Base-by-base conservation (phyloP, 352 stramenopile genomes). In the Pythium phragmitis region DNA sequence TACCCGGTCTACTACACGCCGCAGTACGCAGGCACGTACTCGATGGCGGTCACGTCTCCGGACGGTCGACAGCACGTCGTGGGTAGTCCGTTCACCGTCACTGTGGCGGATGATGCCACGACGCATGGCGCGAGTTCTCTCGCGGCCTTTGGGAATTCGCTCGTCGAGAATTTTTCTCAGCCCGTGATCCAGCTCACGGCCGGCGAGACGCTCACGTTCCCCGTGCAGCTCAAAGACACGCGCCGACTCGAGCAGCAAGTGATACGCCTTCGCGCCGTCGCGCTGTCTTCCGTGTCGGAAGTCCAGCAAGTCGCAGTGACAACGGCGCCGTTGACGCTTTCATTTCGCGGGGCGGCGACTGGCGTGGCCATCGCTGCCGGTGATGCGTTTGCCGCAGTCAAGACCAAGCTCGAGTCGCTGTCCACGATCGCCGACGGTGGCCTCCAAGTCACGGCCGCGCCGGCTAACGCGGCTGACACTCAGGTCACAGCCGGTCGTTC, bases 1-100 rank as follows among this genome's bases (percentile, higher is more conserved):
- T 99, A 99, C 72, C 96, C 91, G 0, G 81, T 98, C 23, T 67
- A 72, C 17, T 99, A 98, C 65, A 98, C 79, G 6, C 75, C 95
- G 7, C 94, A 94, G 62, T 87, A 96, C 46, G 92, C 82, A 7
- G 96, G 96, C 9, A 70, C 65, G 14, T 98, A 98, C 71, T 82
- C 85, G 4, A 71, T 99, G 45, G 82, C 70, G n/a, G 75, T 99
- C 51, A 97, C 76, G 3, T 78, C 83, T 5, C 73, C 70, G 36
- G 86, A 95, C 48, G 80, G 73, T 16, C 49, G 70, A 7, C 71
- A 72, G 9, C 83, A 96, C 46, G 92, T 99, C 21, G 70, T 87
- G 9, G 92, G 92, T 0, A 97, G 85, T 63, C 94, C 95, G 5
- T 98, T 98, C 61, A 87, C 72, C 0, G 63, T 98, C 16, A 65